Evolutionary conservation across 2,329 filamentous ascomycete genomes (phyloP), one percentile per base, ranked within the genome.

Genomic region (Fusarium tanahbumbuense): DNA sequence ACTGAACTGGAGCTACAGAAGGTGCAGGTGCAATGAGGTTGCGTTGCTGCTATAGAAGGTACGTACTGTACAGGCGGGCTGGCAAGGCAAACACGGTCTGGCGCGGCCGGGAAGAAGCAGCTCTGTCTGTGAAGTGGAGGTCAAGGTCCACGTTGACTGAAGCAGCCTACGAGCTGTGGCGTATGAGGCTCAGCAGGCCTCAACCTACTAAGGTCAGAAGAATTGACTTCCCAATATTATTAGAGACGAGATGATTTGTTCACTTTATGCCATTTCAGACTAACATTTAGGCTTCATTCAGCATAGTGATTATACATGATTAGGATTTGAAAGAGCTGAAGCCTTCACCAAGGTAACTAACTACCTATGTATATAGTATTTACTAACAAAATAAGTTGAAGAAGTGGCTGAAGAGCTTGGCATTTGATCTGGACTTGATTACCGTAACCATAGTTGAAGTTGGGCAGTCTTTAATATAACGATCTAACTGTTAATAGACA

Each of bases 1-100:
- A 70, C 62, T 57, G 58, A 48, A 34, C 45, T 62, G 47, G 68
- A 71, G 68, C 64, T 71, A 71, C 64, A 56, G 64, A 60, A 54
- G 74, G 68, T 68, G 61, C 46, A 61, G 55, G 55, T 66, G 61
- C 44, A 61, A 54, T 56, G 63, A 66, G 62, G 63, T 66, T 66
- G 63, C 48, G 63, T 66, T 66, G 63, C 47, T 53, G 61, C 41
- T 49, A 45, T 32, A 40, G 27, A 48, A 65, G 47, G 65, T 61
- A 55, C 52, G 57, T 70, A 32, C 69, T 67, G 71, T 73, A 73
- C 58, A 68, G 58, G 41, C 42, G 47, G 49, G 62, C 58, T 67
- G 32, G 72, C 77, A 80, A 82, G 81, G 81, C 81, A 82, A 82
- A 81, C 80, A 81, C 76, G 74, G 73, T 79, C 79, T 82, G 80